A percentile compares a stretch with the other conserved stretches of the same genome.
phyloP scores from a whole-genome alignment of 192 early-diverging fungal genomes.

The Coemansia nantahalensis region DNA sequence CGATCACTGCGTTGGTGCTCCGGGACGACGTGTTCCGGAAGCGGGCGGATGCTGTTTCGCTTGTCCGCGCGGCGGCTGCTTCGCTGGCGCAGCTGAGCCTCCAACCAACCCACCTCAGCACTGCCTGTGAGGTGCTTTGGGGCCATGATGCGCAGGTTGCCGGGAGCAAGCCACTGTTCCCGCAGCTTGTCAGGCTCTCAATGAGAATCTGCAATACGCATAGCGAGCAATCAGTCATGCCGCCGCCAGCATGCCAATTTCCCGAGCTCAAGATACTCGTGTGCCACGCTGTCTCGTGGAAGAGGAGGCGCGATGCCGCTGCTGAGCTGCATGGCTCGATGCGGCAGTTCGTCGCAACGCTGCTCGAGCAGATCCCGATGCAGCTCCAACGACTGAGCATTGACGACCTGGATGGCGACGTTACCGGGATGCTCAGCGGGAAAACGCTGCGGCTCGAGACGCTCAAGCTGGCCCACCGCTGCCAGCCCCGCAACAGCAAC shows the following conservation, averaged over 20 bases:
- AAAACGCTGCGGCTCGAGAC: no score
- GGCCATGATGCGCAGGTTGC: background rate
- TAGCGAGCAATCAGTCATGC: no score
- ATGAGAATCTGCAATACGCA: no score
- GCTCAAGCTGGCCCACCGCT: no score
- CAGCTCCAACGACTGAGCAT: background rate
- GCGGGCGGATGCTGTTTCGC: conserved; percentile 1
- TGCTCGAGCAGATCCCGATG: background rate
- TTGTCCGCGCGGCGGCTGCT: conserved; percentile 3
- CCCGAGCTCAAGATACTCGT: background rate
- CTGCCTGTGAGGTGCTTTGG: conserved; percentile 7
- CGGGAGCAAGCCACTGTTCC: background rate
- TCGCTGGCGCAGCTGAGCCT: conserved; percentile 17
- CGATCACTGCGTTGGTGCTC: conserved; percentile 8
- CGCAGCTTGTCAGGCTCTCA: background rate
- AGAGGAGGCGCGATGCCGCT: no score
- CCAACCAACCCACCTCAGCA: background rate
- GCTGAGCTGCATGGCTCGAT: no score
- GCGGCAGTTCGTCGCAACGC: background rate
- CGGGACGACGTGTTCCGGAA: background rate
- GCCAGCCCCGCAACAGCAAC: no score
- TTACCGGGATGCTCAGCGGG: no score
- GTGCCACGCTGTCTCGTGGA: background rate
- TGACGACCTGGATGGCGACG: background rate
- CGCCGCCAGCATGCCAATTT: background rate